phyloP scores from a whole-genome alignment of 345 rosid genomes.

The Rhizophora apiculata region DNA sequence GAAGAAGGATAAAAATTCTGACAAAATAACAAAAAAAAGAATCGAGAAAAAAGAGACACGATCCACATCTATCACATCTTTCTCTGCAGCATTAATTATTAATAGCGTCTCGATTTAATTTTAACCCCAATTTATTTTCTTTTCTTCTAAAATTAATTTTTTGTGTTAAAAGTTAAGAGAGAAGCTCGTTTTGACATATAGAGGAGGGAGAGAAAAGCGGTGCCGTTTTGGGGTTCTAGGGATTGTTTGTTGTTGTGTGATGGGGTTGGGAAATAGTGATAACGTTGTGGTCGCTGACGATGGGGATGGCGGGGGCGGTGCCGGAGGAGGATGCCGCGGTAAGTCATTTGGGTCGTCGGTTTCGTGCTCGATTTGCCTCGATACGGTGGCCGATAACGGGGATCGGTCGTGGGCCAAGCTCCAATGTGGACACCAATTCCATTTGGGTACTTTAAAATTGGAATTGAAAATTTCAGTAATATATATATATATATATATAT shows the following conservation, averaged over 20 bases:
- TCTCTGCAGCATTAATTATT: no score
- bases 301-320: conserved; percentile 40
- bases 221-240: no score
- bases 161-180: no score
- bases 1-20: not conserved
- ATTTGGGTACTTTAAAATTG: conserved; percentile 54
- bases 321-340: conserved; percentile 37
- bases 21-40: not conserved
- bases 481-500: not conserved
- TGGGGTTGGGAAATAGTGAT: conserved; percentile 73
- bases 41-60: no score
- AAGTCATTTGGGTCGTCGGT: conserved; percentile 55
- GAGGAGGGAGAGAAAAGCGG: no score
- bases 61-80: no score
- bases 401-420: conserved; percentile 99
- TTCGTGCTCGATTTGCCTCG: conserved; percentile 97
- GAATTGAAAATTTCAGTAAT: not conserved
- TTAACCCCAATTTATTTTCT: no score
- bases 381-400: conserved; percentile 60
- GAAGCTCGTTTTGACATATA: no score
- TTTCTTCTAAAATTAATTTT: no score
- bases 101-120: no score
- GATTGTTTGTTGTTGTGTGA: conserved; percentile 17
- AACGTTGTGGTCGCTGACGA: conserved; percentile 49
- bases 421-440: conserved; percentile 93